These are phyloP conservation scores for Astragalus glycyphyllos DNA, from an alignment of 306 rosid genomes.

Conservation along the genomic window DNA sequence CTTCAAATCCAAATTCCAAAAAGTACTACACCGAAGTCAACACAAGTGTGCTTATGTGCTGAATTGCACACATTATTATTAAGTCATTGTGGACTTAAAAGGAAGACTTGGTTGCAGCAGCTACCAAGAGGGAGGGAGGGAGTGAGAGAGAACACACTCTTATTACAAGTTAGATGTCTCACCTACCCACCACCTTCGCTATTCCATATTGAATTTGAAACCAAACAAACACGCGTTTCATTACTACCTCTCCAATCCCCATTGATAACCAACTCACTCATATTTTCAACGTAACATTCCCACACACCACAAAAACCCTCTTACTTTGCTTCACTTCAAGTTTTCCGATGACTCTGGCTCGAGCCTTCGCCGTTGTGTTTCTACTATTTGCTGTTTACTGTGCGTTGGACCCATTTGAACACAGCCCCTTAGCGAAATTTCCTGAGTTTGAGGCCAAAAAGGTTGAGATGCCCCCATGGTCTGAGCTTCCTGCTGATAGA, in stretches of 20 bases:
- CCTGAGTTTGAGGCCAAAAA: slow-evolving; percentile 59
- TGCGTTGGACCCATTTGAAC: slow-evolving; percentile 74
- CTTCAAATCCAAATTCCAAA: too few relatives aligned
- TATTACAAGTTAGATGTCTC: background rate
- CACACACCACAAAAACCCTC: background rate
- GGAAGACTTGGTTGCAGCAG: too few relatives aligned
- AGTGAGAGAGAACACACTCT: background rate
- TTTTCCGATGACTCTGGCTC: slow-evolving; percentile 44
- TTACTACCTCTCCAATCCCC: background rate
- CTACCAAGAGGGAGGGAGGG: background rate
- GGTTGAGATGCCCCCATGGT: slow-evolving; percentile 66
- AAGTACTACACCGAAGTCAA: too few relatives aligned
- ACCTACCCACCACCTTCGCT: background rate
- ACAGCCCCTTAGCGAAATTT: slow-evolving; percentile 66
- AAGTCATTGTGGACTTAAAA: too few relatives aligned
- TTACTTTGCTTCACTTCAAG: background rate
- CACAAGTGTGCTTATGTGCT: too few relatives aligned
- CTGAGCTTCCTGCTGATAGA: slow-evolving; percentile 57
- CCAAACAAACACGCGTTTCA: background rate
- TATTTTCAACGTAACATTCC: background rate
- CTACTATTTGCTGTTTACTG: slow-evolving; percentile 73
- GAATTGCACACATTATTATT: too few relatives aligned
- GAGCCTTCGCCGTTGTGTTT: slow-evolving; percentile 45
- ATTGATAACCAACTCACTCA: background rate
- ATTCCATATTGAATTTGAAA: background rate